Evolutionary conservation across 495 filamentous ascomycete genomes (phyloP).

Genomic region (Thermochaetoides thermophila): DNA sequence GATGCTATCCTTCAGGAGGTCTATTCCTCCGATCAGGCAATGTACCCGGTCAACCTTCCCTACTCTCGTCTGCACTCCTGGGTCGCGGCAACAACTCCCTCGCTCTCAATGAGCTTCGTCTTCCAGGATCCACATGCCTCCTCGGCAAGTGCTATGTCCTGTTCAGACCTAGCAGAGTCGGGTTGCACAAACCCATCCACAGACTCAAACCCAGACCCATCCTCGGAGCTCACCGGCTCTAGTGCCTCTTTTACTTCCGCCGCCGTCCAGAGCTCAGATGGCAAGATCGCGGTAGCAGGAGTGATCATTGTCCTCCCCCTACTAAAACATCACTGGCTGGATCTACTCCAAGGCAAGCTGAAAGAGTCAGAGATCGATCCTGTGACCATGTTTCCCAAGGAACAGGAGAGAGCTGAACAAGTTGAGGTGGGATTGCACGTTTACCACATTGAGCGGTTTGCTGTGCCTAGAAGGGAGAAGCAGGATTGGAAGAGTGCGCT

Average conservation of each 20-base stretch:
- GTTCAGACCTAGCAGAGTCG: slow-evolving; percentile 8
- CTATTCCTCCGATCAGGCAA: slow-evolving; percentile 20
- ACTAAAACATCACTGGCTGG: slow-evolving; percentile 10
- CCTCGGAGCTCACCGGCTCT: neutral
- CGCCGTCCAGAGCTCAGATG: too few species aligned
- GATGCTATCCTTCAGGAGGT: slow-evolving; percentile 8
- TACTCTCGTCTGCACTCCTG: slow-evolving; percentile 14
- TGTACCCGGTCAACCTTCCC: slow-evolving; percentile 19
- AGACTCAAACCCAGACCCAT: neutral
- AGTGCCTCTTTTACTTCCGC: too few species aligned
- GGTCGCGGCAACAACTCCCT: slow-evolving; percentile 11
- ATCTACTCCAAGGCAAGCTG: slow-evolving; percentile 53
- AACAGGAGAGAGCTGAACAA: too few species aligned
- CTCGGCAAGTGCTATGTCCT: too few species aligned
- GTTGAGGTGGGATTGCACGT: slow-evolving; percentile 22
- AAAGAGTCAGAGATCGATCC: slow-evolving; percentile 55
- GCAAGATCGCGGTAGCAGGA: too few species aligned
- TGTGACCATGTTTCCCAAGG: slow-evolving; percentile 40
- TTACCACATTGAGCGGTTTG: slow-evolving; percentile 21
- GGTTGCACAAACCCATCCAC: neutral
- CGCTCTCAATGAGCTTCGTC: too few species aligned
- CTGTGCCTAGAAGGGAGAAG: neutral
- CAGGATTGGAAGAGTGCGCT: neutral
- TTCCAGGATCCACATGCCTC: too few species aligned
- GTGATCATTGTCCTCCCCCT: slow-evolving; percentile 18